Conservation (phyloP, 2,329 filamentous ascomycete species). For the Colletotrichum sp. region DNA sequence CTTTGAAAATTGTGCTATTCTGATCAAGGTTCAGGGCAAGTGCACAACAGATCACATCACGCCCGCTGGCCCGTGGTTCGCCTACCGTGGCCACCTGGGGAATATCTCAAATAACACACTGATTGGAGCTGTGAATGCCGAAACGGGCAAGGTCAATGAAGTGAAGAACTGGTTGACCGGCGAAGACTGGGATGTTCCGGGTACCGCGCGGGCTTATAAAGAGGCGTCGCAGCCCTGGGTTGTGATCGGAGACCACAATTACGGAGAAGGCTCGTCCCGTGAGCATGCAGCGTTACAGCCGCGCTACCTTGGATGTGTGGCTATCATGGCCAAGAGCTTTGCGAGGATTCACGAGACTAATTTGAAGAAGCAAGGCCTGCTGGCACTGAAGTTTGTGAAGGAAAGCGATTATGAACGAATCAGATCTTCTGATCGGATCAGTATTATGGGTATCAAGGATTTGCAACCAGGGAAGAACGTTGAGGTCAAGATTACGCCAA, state of each 20-base stretch:
- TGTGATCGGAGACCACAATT: conserved; percentile 52
- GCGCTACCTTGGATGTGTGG: conserved; percentile 80
- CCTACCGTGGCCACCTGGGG: conserved; percentile 79
- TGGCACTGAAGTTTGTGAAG: conserved; percentile 63
- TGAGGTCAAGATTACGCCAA: neutral
- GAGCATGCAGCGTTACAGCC: conserved; percentile 88
- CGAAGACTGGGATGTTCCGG: conserved; percentile 71
- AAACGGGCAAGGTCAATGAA: conserved; percentile 69
- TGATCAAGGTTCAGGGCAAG: conserved; percentile 80
- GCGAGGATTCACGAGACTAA: conserved; percentile 93
- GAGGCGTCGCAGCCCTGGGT: conserved; percentile 23
- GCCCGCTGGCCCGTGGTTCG: conserved; percentile 79
- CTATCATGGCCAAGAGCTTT: conserved; percentile 82
- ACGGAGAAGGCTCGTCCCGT: conserved; percentile 83
- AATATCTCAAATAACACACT: conserved; percentile 86
- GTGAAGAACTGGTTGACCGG: conserved; percentile 39
- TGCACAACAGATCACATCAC: conserved; percentile 82
- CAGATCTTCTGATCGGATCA: neutral
- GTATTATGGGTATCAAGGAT: neutral
- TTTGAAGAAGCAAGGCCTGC: conserved; percentile 77
- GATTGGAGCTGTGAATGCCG: conserved; percentile 35
- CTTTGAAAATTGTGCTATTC: conserved; percentile 67
- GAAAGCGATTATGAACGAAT: neutral
- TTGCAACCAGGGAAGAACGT: neutral
- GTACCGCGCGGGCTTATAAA: conserved; percentile 80